These are phyloP conservation scores for Lasiosphaeris hirsuta DNA, from an alignment of 495 filamentous ascomycete species.

Conservation along the genomic window DNA sequence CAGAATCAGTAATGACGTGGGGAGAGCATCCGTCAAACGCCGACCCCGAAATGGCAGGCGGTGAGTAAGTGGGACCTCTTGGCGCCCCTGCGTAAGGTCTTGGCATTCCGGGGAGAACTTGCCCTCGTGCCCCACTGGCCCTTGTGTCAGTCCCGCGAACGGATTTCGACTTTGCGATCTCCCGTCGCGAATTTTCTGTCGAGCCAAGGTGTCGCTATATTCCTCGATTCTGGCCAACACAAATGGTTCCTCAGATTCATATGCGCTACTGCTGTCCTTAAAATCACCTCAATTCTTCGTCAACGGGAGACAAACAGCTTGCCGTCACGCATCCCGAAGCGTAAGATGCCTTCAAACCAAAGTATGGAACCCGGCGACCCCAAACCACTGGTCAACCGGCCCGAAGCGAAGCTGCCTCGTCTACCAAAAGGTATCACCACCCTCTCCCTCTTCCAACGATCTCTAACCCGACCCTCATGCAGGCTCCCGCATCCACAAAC, in stretches of 20 bases:
- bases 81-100: too few relatives aligned
- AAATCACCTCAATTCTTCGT: too few relatives aligned
- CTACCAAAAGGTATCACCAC: conserved; percentile 43
- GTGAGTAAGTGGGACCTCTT: background rate
- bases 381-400: conserved; percentile 21
- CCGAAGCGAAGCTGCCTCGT: conserved; percentile 40
- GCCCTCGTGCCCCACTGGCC: too few relatives aligned
- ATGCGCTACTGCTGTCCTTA: too few relatives aligned
- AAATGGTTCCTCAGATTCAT: too few relatives aligned
- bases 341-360: background rate
- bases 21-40: conserved; percentile 7
- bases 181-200: too few relatives aligned
- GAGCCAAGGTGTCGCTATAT: too few relatives aligned
- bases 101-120: too few relatives aligned
- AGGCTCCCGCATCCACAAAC: conserved; percentile 31
- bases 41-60: background rate
- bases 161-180: too few relatives aligned
- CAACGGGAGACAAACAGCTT: background rate
- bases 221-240: too few relatives aligned
- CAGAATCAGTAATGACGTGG: conserved; percentile 8
- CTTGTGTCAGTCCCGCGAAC: too few relatives aligned
- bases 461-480: background rate
- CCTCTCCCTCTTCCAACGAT: background rate
- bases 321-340: background rate
- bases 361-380: background rate